A percentile compares a stretch with the other conserved stretches of the same genome.
Conservation (phyloP, 306 rosid species). For the Lagenaria siceraria region DNA sequence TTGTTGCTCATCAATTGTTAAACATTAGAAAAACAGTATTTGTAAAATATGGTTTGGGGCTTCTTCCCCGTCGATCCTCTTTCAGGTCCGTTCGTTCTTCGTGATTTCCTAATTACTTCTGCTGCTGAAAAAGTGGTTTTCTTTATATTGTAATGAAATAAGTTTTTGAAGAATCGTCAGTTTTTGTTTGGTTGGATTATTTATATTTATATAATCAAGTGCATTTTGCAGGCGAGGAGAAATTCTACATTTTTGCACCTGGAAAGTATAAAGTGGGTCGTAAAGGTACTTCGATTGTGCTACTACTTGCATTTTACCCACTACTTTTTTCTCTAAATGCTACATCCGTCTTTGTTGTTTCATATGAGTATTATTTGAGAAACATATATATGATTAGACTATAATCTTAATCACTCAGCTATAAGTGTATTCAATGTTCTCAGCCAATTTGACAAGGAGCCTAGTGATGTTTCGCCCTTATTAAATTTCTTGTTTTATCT, state of each 20-base stretch:
- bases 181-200: background rate
- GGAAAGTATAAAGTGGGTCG: conserved; percentile 83
- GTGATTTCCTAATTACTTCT: background rate
- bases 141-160: too few species aligned
- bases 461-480: too few species aligned
- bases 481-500: too few species aligned
- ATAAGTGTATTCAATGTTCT: background rate
- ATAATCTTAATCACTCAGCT: background rate
- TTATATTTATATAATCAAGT: background rate
- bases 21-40: background rate
- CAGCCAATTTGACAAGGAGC: too few species aligned
- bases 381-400: background rate
- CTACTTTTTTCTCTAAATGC: background rate
- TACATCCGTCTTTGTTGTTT: too few species aligned
- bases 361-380: too few species aligned
- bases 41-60: conserved; percentile 68
- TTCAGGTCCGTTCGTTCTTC: conserved; percentile 25
- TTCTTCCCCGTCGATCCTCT: conserved; percentile 63
- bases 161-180: background rate
- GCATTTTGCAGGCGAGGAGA: conserved; percentile 53
- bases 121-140: background rate
- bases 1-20: background rate
- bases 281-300: conserved; percentile 43
- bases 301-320: background rate
- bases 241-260: conserved; percentile 52